phyloP scores from a whole-genome alignment of 2,329 filamentous ascomycete genomes.

The Pseudogymnoascus sp. region DNA sequence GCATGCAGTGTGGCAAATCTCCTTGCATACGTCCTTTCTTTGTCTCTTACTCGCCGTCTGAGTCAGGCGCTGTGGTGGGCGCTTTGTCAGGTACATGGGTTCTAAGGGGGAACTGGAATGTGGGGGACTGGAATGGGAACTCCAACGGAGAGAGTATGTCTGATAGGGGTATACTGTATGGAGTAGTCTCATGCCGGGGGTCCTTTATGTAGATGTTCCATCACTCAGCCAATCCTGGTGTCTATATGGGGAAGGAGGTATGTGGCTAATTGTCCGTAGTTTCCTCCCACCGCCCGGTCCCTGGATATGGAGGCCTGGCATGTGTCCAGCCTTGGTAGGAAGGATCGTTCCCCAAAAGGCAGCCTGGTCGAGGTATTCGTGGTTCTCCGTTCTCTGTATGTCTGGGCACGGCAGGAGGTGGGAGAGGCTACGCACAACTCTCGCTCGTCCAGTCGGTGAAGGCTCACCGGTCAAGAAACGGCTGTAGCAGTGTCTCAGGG shows the following conservation, averaged over 20 bases:
- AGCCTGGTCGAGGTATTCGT: not conserved
- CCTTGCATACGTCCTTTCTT: not conserved
- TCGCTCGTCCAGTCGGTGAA: not conserved
- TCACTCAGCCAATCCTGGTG: not conserved
- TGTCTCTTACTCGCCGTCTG: not conserved
- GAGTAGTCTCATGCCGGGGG: not conserved
- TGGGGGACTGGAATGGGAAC: not conserved
- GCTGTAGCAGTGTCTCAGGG: not conserved
- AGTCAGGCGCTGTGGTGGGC: not conserved
- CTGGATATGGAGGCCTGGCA: not conserved
- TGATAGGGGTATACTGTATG: not conserved
- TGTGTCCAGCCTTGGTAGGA: not conserved
- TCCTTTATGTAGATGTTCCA: not conserved
- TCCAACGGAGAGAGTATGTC: not conserved
- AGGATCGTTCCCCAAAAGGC: not conserved
- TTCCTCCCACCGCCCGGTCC: not conserved
- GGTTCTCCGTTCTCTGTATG: not conserved
- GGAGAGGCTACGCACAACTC: not conserved
- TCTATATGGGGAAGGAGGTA: not conserved
- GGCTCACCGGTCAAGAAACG: not conserved
- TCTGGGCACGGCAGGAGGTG: not conserved
- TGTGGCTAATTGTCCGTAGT: not conserved
- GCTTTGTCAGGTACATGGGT: not conserved
- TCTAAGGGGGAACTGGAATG: not conserved
- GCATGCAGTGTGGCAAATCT: not conserved